These are phyloP conservation scores for Russula sp. DNA, from an alignment of 768 basidiomycete species.

Conservation along the genomic window DNA sequence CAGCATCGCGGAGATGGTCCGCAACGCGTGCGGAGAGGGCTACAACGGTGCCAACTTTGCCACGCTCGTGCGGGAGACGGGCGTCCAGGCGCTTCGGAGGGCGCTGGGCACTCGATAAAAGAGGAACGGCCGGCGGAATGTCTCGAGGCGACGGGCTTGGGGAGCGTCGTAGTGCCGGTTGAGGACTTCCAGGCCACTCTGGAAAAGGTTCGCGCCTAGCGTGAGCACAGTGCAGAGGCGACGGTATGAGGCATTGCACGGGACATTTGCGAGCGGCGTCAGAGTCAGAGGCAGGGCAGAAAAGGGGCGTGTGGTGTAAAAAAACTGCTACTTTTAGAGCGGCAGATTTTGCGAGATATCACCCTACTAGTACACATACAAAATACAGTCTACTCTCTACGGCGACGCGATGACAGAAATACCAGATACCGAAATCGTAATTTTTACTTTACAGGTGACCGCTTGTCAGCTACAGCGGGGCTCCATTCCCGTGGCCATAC, in stretches of 20 bases:
- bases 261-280: conserved; percentile 79
- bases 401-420: no score
- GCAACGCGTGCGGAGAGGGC: conserved; percentile 65
- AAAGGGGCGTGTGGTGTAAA: neutral
- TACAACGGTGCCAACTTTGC: conserved; percentile 92
- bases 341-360: neutral
- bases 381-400: no score
- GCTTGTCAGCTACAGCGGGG: neutral
- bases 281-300: conserved; percentile 44
- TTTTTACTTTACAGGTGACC: neutral
- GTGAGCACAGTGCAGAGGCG: conserved; percentile 74
- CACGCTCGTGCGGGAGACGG: conserved; percentile 82
- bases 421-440: no score
- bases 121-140: neutral
- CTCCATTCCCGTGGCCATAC: conserved; percentile 18
- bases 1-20: conserved; percentile 38
- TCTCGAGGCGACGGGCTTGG: no score
- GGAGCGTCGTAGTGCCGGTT: no score
- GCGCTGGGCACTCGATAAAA: conserved; percentile 29
- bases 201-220: conserved; percentile 83
- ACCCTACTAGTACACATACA: no score
- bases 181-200: conserved; percentile 33
- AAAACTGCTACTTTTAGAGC: neutral
- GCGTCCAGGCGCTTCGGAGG: conserved; percentile 71
- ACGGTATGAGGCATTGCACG: conserved; percentile 74